phyloP scores from a whole-genome alignment of 2,329 filamentous ascomycete genomes.

The Aureobasidium sp. region DNA sequence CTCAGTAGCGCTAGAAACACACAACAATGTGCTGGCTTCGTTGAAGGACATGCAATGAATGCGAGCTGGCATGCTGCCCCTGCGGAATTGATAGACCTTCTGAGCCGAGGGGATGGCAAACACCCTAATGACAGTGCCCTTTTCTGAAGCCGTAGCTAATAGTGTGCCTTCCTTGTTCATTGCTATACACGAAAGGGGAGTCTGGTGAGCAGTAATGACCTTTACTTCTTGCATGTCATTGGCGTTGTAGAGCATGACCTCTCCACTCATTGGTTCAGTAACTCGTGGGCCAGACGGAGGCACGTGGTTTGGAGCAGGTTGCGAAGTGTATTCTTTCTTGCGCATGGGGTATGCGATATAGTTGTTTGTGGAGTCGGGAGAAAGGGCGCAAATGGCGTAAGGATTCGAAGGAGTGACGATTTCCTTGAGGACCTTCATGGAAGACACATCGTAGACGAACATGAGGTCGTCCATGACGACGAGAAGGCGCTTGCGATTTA shows the following conservation, averaged over 20 bases:
- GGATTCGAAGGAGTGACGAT: conserved; percentile 93
- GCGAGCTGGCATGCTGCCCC: conserved; percentile 87
- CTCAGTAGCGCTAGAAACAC: conserved; percentile 91
- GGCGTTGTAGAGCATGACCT: conserved; percentile 88
- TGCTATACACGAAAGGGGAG: conserved; percentile 80
- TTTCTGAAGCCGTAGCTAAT: conserved; percentile 90
- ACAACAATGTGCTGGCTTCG: conserved; percentile 81
- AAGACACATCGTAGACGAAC: conserved; percentile 97
- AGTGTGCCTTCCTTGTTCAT: conserved; percentile 88
- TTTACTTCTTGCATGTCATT: conserved; percentile 85
- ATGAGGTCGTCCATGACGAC: conserved; percentile 94
- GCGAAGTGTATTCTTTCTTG: conserved; percentile 42
- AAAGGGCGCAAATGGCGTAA: conserved; percentile 70
- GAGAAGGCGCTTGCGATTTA: conserved; percentile 89
- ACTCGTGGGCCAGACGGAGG: conserved; percentile 73
- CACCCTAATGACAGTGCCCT: conserved; percentile 92
- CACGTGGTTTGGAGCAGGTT: conserved; percentile 55
- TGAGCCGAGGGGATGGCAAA: conserved; percentile 86
- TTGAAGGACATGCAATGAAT: conserved; percentile 99
- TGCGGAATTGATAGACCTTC: conserved; percentile 92
- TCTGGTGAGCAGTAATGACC: conserved; percentile 89
- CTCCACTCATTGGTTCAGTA: conserved; percentile 69
- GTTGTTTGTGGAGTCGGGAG: conserved; percentile 90
- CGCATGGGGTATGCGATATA: conserved; percentile 91
- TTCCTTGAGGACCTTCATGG: conserved; percentile 90